Evolutionary conservation across 192 early-diverging fungal species (phyloP).

Genomic region (Backusella westeae): DNA sequence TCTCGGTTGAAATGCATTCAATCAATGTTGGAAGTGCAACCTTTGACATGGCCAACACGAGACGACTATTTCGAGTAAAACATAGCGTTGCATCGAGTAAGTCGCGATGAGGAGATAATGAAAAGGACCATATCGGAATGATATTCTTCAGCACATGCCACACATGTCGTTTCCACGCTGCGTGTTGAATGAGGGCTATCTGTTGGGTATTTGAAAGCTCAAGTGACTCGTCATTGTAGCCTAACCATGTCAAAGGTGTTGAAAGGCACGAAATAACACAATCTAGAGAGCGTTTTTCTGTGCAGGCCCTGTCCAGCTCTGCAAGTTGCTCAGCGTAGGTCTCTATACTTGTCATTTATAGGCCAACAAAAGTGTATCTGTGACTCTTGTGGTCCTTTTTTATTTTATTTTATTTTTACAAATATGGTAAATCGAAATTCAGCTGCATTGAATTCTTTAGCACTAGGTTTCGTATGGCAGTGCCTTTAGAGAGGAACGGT

Average conservation of each 20-base stretch:
- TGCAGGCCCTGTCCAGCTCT: not conserved
- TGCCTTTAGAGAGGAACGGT: not conserved
- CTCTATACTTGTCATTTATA: not conserved
- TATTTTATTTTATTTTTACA: not conserved
- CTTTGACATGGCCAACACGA: conserved; percentile 1
- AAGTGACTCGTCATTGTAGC: not conserved
- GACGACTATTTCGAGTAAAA: not conserved
- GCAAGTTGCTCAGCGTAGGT: not conserved
- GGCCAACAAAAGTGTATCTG: not conserved
- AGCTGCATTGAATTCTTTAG: not conserved
- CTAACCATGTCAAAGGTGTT: conserved; percentile 6
- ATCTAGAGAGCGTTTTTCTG: not conserved
- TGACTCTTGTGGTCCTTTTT: not conserved
- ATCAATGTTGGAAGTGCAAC: not conserved
- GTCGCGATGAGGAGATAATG: not conserved
- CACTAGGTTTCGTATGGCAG: not conserved
- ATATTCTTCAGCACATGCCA: conserved; percentile 11
- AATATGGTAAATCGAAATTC: not conserved
- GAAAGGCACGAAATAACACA: not conserved
- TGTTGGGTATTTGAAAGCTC: not conserved
- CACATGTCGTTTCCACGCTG: conserved; percentile 11
- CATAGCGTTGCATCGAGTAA: not conserved
- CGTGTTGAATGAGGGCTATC: not conserved
- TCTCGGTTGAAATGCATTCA: conserved; percentile 11
- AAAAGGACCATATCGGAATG: conserved; percentile 10